Percentiles rank a stretch among this genome's conserved stretches.
These are phyloP conservation scores for Crucihimalaya himalaica DNA, from an alignment of 345 rosid genomes.

Conservation along the genomic window DNA sequence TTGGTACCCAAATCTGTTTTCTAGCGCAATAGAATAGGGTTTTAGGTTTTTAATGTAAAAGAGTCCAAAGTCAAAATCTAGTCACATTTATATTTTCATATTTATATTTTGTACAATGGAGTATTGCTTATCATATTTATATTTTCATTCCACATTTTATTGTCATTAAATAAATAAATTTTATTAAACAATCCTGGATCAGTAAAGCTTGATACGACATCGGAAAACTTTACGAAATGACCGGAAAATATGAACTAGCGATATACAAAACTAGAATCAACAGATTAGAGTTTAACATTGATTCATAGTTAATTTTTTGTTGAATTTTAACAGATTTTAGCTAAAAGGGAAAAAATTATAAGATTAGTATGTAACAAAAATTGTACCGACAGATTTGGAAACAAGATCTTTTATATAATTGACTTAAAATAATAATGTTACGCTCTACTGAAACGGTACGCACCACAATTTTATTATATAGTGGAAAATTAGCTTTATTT, in stretches of 20 bases:
- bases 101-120: not conserved
- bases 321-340: not conserved
- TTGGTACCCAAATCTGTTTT: not conserved
- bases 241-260: too few species aligned
- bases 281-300: too few species aligned
- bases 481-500: conserved; percentile 14
- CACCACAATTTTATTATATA: conserved; percentile 17
- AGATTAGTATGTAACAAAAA: conserved; percentile 2
- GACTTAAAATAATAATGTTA: conserved; percentile 23
- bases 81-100: not conserved
- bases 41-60: not conserved
- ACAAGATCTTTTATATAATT: not conserved
- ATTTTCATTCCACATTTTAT: not conserved
- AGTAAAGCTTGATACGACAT: too few species aligned
- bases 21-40: not conserved
- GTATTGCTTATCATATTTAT: not conserved
- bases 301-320: not conserved
- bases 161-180: too few species aligned
- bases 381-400: conserved; percentile 34
- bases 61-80: conserved; percentile 20
- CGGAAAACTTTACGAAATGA: too few species aligned
- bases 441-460: conserved; percentile 27
- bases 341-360: not conserved
- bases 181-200: too few species aligned
- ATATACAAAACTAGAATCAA: too few species aligned